These are phyloP conservation scores for Hysterium pulicare DNA, from an alignment of 2,329 filamentous ascomycete genomes.

Conservation along the genomic window DNA sequence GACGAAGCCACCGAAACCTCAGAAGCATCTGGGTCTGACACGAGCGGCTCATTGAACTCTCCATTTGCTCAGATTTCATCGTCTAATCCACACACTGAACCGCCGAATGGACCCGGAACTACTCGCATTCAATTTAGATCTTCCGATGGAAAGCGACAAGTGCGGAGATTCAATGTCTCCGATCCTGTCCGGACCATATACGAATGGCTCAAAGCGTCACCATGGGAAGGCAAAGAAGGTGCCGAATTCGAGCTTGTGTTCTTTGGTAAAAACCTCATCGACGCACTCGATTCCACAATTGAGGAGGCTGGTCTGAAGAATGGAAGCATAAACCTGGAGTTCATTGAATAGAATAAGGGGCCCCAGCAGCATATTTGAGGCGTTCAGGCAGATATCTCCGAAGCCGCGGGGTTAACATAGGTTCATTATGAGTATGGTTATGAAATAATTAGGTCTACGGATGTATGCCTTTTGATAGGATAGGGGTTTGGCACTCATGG, in stretches of 20 bases:
- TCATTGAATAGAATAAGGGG: slow-evolving; percentile 37
- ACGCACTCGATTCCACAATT: slow-evolving; percentile 69
- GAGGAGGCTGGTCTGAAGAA: slow-evolving; percentile 83
- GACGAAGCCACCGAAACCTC: slow-evolving; percentile 24
- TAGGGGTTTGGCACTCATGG: too few relatives aligned
- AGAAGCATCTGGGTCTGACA: slow-evolving; percentile 23
- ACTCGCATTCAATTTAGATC: slow-evolving; percentile 86
- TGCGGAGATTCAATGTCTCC: slow-evolving; percentile 74
- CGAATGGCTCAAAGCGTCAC: slow-evolving; percentile 92
- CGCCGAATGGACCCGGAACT: slow-evolving; percentile 66
- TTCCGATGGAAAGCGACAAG: slow-evolving; percentile 77
- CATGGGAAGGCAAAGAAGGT: slow-evolving; percentile 76
- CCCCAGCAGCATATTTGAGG: slow-evolving; percentile 1
- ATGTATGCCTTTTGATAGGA: too few relatives aligned
- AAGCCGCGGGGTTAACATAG: background rate
- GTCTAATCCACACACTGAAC: slow-evolving; percentile 72
- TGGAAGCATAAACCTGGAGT: slow-evolving; percentile 93
- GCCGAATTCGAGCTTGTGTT: slow-evolving; percentile 82
- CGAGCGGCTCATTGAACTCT: slow-evolving; percentile 37
- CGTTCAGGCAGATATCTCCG: background rate
- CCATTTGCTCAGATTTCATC: slow-evolving; percentile 70
- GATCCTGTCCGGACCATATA: slow-evolving; percentile 82
- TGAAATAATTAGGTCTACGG: too few relatives aligned
- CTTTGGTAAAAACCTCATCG: slow-evolving; percentile 83
- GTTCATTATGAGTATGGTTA: too few relatives aligned